phyloP scores from a whole-genome alignment of 139 green algal species.

The Ettlia oleoabundans region DNA sequence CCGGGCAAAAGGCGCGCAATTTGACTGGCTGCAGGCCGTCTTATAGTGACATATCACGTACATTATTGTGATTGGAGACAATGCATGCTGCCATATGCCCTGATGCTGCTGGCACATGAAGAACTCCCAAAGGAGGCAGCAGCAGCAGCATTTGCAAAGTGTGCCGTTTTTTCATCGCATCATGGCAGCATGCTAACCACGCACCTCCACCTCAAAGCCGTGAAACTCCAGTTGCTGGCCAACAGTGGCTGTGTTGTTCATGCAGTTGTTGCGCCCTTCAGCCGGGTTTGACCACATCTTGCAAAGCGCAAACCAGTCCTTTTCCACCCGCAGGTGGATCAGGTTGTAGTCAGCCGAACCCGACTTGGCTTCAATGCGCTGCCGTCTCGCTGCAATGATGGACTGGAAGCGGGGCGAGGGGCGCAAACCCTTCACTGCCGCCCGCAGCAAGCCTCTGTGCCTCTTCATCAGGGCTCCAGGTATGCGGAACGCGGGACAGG shows the following conservation, averaged over 20 bases:
- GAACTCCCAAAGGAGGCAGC: too few relatives aligned
- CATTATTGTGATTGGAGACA: too few relatives aligned
- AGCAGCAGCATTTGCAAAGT: too few relatives aligned
- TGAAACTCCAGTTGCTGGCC: not conserved
- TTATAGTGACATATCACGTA: too few relatives aligned
- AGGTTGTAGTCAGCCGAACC: conserved; percentile 20
- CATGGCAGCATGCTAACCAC: too few relatives aligned
- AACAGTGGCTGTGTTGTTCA: conserved; percentile 39
- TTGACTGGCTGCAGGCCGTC: too few relatives aligned
- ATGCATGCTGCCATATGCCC: too few relatives aligned
- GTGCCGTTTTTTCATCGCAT: too few relatives aligned
- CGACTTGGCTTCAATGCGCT: not conserved
- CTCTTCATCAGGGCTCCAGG: conserved; percentile 1
- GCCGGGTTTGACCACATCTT: conserved; percentile 25
- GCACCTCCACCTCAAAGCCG: conserved; percentile 13
- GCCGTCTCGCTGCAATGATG: conserved; percentile 2
- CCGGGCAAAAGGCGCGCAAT: too few relatives aligned
- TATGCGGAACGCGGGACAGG: conserved; percentile 20
- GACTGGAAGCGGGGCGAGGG: not conserved
- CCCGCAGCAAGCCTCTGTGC: conserved; percentile 8
- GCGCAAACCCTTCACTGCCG: not conserved
- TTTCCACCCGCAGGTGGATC: conserved; percentile 30
- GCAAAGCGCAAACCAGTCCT: conserved; percentile 41
- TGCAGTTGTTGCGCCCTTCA: conserved; percentile 32
- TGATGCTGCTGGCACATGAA: too few relatives aligned